phyloP scores from a whole-genome alignment of 176 grass and related monocot genomes.

The Phragmites australis region DNA sequence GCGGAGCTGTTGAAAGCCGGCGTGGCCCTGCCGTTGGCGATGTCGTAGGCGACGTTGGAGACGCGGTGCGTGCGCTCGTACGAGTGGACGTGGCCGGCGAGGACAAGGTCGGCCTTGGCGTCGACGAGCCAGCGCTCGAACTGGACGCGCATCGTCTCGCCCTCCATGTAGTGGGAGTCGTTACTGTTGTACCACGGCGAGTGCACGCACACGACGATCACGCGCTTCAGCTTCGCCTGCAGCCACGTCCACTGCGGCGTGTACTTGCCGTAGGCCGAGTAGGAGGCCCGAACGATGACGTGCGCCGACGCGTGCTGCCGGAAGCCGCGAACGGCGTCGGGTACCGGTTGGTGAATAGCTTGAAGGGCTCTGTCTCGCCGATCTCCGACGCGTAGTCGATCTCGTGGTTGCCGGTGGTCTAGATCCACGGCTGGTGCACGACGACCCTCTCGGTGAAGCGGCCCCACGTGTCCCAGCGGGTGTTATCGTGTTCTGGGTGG shows the following conservation, averaged over 20 bases:
- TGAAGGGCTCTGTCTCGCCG: slow-evolving; percentile 62
- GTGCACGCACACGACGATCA: slow-evolving; percentile 62
- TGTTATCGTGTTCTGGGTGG: slow-evolving; percentile 59
- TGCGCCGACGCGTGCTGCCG: slow-evolving; percentile 47
- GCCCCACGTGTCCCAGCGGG: slow-evolving; percentile 71
- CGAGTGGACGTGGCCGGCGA: slow-evolving; percentile 72
- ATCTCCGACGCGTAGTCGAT: slow-evolving; percentile 59
- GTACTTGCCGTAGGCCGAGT: slow-evolving; percentile 65
- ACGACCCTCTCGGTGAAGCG: slow-evolving; percentile 59
- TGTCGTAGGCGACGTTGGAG: slow-evolving; percentile 55
- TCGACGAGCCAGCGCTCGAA: slow-evolving; percentile 69
- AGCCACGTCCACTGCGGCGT: slow-evolving; percentile 76
- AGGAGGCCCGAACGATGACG: slow-evolving; percentile 60
- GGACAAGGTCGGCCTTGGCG: slow-evolving; percentile 66
- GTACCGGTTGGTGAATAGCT: slow-evolving; percentile 49
- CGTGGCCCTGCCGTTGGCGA: slow-evolving; percentile 42
- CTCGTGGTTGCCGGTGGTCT: slow-evolving; percentile 72
- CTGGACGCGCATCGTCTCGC: slow-evolving; percentile 71
- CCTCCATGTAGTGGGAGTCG: slow-evolving; percentile 77
- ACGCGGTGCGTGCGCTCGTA: slow-evolving; percentile 60
- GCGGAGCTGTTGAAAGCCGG: slow-evolving; percentile 49
- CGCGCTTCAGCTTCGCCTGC: slow-evolving; percentile 47
- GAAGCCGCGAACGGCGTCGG: slow-evolving; percentile 48
- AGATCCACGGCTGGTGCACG: slow-evolving; percentile 80
- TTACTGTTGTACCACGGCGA: slow-evolving; percentile 76